Percentiles rank a stretch among this genome's conserved stretches.
phyloP scores from a whole-genome alignment of 75 land plant genomes.

The Picea glauca region DNA sequence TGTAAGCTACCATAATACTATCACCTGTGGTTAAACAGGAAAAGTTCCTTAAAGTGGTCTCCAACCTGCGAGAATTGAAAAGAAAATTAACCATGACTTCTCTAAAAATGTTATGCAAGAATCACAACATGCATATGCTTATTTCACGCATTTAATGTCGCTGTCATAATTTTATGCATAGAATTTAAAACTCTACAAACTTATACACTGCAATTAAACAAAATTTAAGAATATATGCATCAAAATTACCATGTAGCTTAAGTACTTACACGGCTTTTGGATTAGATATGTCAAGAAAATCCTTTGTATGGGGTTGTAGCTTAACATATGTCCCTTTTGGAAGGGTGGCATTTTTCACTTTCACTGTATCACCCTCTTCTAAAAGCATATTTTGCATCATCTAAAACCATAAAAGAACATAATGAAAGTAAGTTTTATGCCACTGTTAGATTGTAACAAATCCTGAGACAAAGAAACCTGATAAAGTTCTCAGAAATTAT shows the following conservation, averaged over 20 bases:
- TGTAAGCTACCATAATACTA: slow-evolving; percentile 40
- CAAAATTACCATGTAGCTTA: too few relatives aligned
- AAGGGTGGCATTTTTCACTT: slow-evolving; percentile 40
- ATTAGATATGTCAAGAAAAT: slow-evolving; percentile 49
- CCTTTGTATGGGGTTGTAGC: slow-evolving; percentile 49
- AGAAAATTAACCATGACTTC: too few relatives aligned
- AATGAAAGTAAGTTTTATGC: too few relatives aligned
- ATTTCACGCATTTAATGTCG: too few relatives aligned
- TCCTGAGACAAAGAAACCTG: neutral
- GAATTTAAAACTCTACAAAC: too few relatives aligned
- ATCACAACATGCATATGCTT: too few relatives aligned
- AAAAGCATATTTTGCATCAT: slow-evolving; percentile 46
- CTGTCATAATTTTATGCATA: too few relatives aligned
- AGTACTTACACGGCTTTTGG: slow-evolving; percentile 28
- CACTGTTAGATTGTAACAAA: too few relatives aligned
- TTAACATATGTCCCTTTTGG: slow-evolving; percentile 47
- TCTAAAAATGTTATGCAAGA: too few relatives aligned
- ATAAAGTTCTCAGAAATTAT: too few relatives aligned
- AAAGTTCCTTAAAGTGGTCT: slow-evolving; percentile 42
- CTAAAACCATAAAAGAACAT: slow-evolving; percentile 8
- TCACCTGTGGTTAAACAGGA: slow-evolving; percentile 60
- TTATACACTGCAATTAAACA: too few relatives aligned
- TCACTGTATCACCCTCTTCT: slow-evolving; percentile 43
- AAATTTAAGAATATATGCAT: too few relatives aligned
- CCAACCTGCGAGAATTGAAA: slow-evolving; percentile 7